A percentile compares a stretch with the other conserved stretches of the same genome.
Conservation (phyloP, 2,329 filamentous ascomycete genomes). For the Ilyonectria robusta region DNA sequence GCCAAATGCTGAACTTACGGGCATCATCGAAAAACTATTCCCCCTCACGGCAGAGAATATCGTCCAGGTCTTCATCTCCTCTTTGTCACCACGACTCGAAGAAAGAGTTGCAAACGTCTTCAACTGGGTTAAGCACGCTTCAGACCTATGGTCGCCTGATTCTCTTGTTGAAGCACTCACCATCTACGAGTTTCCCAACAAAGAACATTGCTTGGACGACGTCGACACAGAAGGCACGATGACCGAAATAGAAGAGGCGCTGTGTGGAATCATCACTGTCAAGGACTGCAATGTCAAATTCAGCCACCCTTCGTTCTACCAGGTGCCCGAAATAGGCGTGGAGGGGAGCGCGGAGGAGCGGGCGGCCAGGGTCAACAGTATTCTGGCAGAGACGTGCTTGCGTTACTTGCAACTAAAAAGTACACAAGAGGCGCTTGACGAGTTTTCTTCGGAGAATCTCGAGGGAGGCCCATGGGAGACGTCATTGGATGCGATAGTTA, state of each 20-base stretch:
- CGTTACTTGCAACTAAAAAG: background rate
- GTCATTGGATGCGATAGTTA: background rate
- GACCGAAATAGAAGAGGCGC: background rate
- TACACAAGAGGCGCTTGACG: background rate
- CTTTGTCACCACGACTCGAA: too few species aligned
- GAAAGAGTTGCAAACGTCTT: too few species aligned
- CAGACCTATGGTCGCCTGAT: background rate
- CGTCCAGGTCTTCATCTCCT: background rate
- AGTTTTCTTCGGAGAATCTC: background rate
- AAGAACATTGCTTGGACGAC: background rate
- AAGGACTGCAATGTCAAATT: background rate
- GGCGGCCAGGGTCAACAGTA: background rate
- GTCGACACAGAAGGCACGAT: background rate
- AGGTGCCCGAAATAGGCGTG: background rate
- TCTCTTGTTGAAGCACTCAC: background rate
- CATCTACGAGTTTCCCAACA: background rate
- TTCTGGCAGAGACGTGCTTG: background rate
- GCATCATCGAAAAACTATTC: background rate
- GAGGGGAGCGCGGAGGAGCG: background rate
- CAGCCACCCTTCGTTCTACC: background rate
- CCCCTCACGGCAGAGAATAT: too few species aligned
- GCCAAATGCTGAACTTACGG: background rate
- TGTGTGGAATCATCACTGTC: background rate
- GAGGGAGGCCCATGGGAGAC: background rate
- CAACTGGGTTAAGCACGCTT: conserved; percentile 4